These are phyloP conservation scores for Cladosporium halotolerans DNA, from an alignment of 2,329 filamentous ascomycete genomes.

Conservation along the genomic window DNA sequence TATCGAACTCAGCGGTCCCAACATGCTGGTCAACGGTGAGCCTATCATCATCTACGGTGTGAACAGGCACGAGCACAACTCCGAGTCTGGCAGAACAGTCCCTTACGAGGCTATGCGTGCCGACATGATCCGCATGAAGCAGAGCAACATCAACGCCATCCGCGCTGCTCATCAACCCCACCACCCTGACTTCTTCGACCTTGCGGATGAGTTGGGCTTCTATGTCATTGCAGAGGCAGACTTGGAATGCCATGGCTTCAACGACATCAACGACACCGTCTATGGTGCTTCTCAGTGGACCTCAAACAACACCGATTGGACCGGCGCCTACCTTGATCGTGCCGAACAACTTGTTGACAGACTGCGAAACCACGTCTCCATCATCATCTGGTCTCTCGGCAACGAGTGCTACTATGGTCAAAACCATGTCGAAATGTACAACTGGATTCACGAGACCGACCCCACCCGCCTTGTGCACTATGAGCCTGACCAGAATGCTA, in stretches of 20 bases:
- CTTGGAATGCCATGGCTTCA: conserved; percentile 39
- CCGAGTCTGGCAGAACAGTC: conserved; percentile 54
- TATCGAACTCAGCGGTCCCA: conserved; percentile 53
- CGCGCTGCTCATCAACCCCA: conserved; percentile 62
- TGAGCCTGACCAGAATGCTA: conserved; percentile 55
- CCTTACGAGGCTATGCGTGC: conserved; percentile 53
- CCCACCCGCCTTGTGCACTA: conserved; percentile 57
- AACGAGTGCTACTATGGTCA: conserved; percentile 66
- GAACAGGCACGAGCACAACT: conserved; percentile 65
- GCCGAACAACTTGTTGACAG: conserved; percentile 57
- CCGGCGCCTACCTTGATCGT: conserved; percentile 59
- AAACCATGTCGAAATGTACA: conserved; percentile 63
- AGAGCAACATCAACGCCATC: conserved; percentile 63
- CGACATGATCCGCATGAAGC: conserved; percentile 62
- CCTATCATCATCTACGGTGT: conserved; percentile 55
- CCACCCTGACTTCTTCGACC: conserved; percentile 50
- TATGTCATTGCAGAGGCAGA: conserved; percentile 55
- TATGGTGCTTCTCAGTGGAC: conserved; percentile 29
- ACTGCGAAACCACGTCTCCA: conserved; percentile 63
- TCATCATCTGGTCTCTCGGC: conserved; percentile 66
- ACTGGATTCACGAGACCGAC: conserved; percentile 52
- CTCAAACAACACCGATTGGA: conserved; percentile 55
- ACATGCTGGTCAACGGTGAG: conserved; percentile 56
- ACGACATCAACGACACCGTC: conserved; percentile 11
- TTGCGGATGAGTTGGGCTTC: conserved; percentile 59